These are phyloP conservation scores for Cladosporium sp. DNA, from an alignment of 2,329 filamentous ascomycete genomes.

Conservation along the genomic window DNA sequence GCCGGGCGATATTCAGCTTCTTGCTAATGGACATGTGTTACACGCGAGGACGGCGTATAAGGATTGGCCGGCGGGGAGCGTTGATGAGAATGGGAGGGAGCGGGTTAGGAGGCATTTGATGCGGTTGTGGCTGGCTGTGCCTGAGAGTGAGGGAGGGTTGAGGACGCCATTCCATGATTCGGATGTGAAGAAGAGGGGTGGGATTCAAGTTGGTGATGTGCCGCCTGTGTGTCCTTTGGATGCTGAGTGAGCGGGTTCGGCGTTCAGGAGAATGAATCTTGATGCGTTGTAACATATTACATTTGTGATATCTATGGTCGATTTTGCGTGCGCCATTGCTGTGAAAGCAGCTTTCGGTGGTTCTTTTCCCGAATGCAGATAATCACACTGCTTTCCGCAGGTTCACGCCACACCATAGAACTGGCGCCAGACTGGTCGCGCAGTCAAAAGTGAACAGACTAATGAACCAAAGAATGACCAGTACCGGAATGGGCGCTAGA, in stretches of 20 bases:
- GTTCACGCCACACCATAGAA: constrained; percentile 51
- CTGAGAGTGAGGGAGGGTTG: constrained; percentile 79
- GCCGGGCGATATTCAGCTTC: constrained; percentile 83
- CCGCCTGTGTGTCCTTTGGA: constrained; percentile 71
- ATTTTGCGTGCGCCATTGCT: neutral
- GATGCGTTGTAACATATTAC: neutral
- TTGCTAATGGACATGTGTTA: constrained; percentile 74
- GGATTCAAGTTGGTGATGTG: constrained; percentile 79
- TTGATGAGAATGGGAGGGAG: constrained; percentile 39
- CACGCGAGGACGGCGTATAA: constrained; percentile 79
- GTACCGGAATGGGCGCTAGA: constrained; percentile 61
- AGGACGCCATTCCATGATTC: constrained; percentile 76
- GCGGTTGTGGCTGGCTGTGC: constrained; percentile 77
- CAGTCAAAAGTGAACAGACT: constrained; percentile 55
- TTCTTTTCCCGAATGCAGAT: neutral
- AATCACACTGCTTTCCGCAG: constrained; percentile 26
- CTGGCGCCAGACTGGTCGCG: constrained; percentile 52
- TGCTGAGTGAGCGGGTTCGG: constrained; percentile 59
- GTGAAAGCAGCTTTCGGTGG: neutral
- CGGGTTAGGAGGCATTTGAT: constrained; percentile 73
- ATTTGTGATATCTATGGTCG: neutral
- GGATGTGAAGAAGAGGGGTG: constrained; percentile 78
- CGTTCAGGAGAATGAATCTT: neutral
- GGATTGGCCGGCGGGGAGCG: constrained; percentile 56
- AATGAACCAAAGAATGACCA: constrained; percentile 59